Evolutionary conservation across 1,284 basidiomycete species (phyloP), one percentile per base, ranked within the genome.

Genomic region (Sporisorium exsertum): DNA sequence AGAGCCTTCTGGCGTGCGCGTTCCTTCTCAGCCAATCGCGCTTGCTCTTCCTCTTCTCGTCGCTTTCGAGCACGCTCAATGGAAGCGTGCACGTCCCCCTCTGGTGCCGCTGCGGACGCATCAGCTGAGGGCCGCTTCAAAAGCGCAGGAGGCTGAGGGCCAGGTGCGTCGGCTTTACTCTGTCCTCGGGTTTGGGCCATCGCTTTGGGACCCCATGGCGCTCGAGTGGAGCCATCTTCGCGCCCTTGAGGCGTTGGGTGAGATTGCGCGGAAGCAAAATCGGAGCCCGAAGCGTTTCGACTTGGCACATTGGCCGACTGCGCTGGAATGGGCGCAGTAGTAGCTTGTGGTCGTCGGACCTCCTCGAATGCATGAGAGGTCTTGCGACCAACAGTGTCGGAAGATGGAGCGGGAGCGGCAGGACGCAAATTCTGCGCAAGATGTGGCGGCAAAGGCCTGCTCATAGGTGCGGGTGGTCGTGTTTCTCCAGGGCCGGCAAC

Each of bases 31-130:
- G 75, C 77, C 40, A 74, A 58, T 42, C 82, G 69, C 15, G 64
- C 66, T 15, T 61, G 66, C 60, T 84, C 82, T 45, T 84, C 82
- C 45, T 84, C 81, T 40, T 84, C 70, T 18, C 82, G 77, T 29
- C 83, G 74, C 62, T 74, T 80, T 15, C 83, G 72, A 6, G 83
- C 83, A 16, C 83, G 73, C 59, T 85, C 83, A 6, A 81, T 81
- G 37, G 83, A 75, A 22, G 80, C 78, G 22, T 77, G 64, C 52
- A 83, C 79, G 53, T 84, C 83, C 27, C 80, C 73, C 32, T 73
- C 74, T 10, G 35, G 33, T 42, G 7, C 55, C 20, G 64, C 18
- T 26, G 68, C 43, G 16, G 53, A 2, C 9, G 46, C 20, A 7
- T 43, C 33, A 5, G 49, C 27, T 20, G 47, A n/a, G 15, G 47